These are phyloP conservation scores for Aspergillus fijiensis DNA, from an alignment of 2,329 filamentous ascomycete genomes.

Conservation along the genomic window DNA sequence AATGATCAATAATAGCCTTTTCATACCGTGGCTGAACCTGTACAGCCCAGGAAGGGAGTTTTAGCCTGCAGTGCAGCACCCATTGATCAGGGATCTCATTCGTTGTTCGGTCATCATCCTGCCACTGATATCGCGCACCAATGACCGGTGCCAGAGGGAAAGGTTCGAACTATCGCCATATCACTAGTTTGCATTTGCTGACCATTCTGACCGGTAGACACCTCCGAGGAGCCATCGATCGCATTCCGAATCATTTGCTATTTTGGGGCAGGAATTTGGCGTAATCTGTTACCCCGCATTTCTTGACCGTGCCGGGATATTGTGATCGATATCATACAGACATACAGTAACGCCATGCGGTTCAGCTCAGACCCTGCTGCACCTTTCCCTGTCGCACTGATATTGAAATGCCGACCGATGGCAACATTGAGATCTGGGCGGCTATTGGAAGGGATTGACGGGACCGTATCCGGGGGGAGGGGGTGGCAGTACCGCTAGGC, in stretches of 20 bases:
- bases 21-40: slow-evolving; percentile 3
- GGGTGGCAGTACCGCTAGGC: background rate
- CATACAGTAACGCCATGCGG: background rate
- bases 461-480: background rate
- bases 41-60: background rate
- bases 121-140: background rate
- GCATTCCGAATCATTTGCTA: background rate
- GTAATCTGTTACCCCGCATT: slow-evolving; percentile 18
- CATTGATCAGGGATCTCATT: slow-evolving; percentile 7
- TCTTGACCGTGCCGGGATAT: slow-evolving; percentile 5
- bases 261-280: background rate
- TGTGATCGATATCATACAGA: background rate
- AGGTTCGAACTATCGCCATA: background rate
- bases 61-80: slow-evolving; percentile 8
- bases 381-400: slow-evolving; percentile 1
- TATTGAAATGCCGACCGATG: slow-evolving; percentile 2
- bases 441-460: slow-evolving; percentile 1
- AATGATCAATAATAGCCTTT: background rate
- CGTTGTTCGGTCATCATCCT: background rate
- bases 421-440: slow-evolving; percentile 1
- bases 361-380: background rate
- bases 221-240: slow-evolving; percentile 1
- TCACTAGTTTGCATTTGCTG: background rate
- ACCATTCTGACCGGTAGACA: background rate
- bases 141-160: background rate